These are phyloP conservation scores for Bauhinia variegata DNA, from an alignment of 306 rosid genomes.

Conservation along the genomic window DNA sequence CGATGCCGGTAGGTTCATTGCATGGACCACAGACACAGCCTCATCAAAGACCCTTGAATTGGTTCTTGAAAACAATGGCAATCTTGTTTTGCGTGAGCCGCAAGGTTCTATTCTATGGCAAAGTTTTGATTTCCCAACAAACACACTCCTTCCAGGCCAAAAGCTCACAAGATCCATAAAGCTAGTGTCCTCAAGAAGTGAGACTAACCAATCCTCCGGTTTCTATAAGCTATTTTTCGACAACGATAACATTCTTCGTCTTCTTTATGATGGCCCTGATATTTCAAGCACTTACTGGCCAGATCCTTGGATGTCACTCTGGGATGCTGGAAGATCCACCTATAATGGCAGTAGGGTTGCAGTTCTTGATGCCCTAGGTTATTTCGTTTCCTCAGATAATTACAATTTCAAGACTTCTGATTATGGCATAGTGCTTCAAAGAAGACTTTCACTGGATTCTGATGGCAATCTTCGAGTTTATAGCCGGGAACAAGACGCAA, in stretches of 20 bases:
- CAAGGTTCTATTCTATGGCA: constrained; percentile 26
- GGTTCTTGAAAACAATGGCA: constrained; percentile 17
- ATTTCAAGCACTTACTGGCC: background rate
- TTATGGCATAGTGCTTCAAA: background rate
- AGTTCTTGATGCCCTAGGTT: background rate
- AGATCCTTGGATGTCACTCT: background rate
- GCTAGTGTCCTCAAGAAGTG: background rate
- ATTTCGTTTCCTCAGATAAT: background rate
- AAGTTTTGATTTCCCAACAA: constrained; percentile 30
- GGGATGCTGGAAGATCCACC: background rate
- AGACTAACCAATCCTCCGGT: background rate
- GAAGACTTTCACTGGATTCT: background rate
- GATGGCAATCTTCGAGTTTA: background rate
- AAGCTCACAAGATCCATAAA: constrained; percentile 9
- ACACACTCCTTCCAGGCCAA: constrained; percentile 39
- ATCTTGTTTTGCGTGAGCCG: constrained; percentile 4
- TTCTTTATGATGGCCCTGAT: background rate
- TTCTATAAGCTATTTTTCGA: background rate
- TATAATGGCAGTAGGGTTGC: background rate
- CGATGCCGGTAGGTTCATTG: background rate
- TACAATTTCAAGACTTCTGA: background rate
- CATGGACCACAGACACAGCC: background rate
- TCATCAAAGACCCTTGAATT: background rate
- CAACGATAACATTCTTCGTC: background rate
- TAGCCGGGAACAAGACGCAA: background rate